phyloP scores from a whole-genome alignment of 352 stramenopile genomes.

The Aphanomyces invadans region DNA sequence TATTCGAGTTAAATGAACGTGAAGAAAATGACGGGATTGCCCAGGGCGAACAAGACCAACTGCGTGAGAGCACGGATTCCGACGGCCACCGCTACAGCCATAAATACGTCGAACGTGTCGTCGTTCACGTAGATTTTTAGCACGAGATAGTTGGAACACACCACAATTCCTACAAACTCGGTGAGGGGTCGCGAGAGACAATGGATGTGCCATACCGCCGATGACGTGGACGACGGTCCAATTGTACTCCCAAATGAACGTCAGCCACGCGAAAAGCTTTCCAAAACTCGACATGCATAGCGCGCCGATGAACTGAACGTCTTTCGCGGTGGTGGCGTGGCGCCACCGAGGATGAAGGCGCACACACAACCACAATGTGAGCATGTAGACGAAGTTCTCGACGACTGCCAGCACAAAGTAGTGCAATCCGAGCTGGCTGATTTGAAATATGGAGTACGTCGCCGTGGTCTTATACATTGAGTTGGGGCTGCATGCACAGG shows the following conservation, averaged over 20 bases:
- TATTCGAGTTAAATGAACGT: slow-evolving; percentile 41
- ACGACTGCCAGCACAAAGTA: slow-evolving; percentile 60
- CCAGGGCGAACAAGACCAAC: slow-evolving; percentile 51
- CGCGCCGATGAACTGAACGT: slow-evolving; percentile 29
- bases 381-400: slow-evolving; percentile 62
- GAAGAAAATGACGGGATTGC: slow-evolving; percentile 70
- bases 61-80: slow-evolving; percentile 38
- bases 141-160: slow-evolving; percentile 63
- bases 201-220: slow-evolving; percentile 26
- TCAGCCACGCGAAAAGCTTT: slow-evolving; percentile 76
- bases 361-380: slow-evolving; percentile 31
- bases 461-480: slow-evolving; percentile 24
- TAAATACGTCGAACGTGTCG: slow-evolving; percentile 30
- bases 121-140: slow-evolving; percentile 60
- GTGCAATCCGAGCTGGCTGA: slow-evolving; percentile 73
- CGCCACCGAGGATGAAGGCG: background rate
- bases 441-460: slow-evolving; percentile 43
- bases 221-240: slow-evolving; percentile 82
- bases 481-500: slow-evolving; percentile 6
- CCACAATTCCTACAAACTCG: slow-evolving; percentile 33
- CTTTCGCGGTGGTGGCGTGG: slow-evolving; percentile 30
- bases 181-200: background rate
- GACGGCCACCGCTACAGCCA: slow-evolving; percentile 38
- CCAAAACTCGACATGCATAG: slow-evolving; percentile 78
- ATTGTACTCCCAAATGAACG: slow-evolving; percentile 81